Base-by-base conservation (phyloP, 2,329 filamentous ascomycete species). In the Beauveria caledonica region DNA sequence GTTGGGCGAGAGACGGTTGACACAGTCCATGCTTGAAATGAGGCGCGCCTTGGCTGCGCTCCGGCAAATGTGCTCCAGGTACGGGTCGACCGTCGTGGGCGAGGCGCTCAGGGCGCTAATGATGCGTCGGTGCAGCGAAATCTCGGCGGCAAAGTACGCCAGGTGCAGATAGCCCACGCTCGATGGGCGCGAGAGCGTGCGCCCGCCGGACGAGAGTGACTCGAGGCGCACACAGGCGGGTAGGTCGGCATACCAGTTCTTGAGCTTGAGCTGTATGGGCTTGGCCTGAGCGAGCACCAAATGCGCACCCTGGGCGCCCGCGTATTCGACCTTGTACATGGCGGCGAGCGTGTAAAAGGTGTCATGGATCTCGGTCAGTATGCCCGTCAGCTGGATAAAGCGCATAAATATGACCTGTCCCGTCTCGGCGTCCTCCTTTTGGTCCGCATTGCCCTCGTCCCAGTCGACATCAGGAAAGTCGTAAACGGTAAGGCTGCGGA, bases 1-100 rank as follows among this genome's bases (percentile, higher is more conserved):
- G 40, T 87, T 85, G 0, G 91, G 90, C 49, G 89, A 91, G 36
- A 97, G 83, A 0, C 93, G 87, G 74, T 97, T 97, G 67, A 96
- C 92, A 73, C 97, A 96, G 72, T 97, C 93, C 89, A 97, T 96
- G 64, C 92, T 92, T 23, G 90, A 95, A 69, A 97, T 96, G 39
- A 97, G 82, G 6, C 93, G 88, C 0, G 93, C 95, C 73, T 97
- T 97, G 58, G 93, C 93, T 4, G 93, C 93, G 61, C 88, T 92
- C 58, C 93, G 91, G 74, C 92, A 96, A 66, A 97, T 96, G 73
- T 95, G 90, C 60, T 92, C 84, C 54, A 96, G 85, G 68, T 97
- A 96, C 0, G 87, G 83, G 69, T 96, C 90, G 44, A 86, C 78
- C 4, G 72, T 68, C 7, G 72, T 69, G 5, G 73, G 65, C 3